Evolutionary conservation across 2,329 filamentous ascomycete genomes (phyloP).

Genomic region (Xylariaceae sp.): DNA sequence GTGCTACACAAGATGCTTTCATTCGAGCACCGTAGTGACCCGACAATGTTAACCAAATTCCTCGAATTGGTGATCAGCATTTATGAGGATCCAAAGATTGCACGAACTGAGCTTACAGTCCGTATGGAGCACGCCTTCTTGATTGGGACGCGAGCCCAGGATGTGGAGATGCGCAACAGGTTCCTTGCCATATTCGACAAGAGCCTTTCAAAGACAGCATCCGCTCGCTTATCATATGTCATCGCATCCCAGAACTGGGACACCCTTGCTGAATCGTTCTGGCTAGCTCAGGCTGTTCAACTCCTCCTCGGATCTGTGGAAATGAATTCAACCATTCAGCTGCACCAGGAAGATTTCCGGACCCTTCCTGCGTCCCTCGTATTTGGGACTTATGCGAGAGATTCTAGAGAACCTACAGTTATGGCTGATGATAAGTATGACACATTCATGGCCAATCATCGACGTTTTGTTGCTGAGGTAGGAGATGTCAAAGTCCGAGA

Average conservation of each 20-base stretch:
- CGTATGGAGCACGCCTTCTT: constrained; percentile 98
- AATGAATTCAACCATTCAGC: constrained; percentile 74
- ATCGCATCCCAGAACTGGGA: constrained; percentile 96
- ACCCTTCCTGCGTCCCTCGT: constrained; percentile 74
- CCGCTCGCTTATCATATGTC: constrained; percentile 85
- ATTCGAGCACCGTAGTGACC: constrained; percentile 84
- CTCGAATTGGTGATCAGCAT: constrained; percentile 95
- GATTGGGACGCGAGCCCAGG: constrained; percentile 88
- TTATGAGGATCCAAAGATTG: constrained; percentile 96
- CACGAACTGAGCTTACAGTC: constrained; percentile 91
- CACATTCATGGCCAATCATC: constrained; percentile 73
- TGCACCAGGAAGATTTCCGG: constrained; percentile 84
- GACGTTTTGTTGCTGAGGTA: constrained; percentile 80
- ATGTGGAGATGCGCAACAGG: constrained; percentile 94
- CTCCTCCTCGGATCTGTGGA: constrained; percentile 90
- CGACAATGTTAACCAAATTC: constrained; percentile 87
- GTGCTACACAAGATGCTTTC: constrained; percentile 99
- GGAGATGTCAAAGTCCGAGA: constrained; percentile 87
- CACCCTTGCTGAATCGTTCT: constrained; percentile 90
- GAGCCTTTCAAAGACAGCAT: constrained; percentile 90
- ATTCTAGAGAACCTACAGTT: constrained; percentile 62
- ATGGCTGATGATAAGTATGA: constrained; percentile 87
- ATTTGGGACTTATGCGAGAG: constrained; percentile 73
- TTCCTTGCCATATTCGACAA: constrained; percentile 97
- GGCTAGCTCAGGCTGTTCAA: constrained; percentile 94